A percentile compares a stretch with the other conserved stretches of the same genome.
phyloP scores from a whole-genome alignment of 129 eudicot genomes.

The Flaveria robusta region DNA sequence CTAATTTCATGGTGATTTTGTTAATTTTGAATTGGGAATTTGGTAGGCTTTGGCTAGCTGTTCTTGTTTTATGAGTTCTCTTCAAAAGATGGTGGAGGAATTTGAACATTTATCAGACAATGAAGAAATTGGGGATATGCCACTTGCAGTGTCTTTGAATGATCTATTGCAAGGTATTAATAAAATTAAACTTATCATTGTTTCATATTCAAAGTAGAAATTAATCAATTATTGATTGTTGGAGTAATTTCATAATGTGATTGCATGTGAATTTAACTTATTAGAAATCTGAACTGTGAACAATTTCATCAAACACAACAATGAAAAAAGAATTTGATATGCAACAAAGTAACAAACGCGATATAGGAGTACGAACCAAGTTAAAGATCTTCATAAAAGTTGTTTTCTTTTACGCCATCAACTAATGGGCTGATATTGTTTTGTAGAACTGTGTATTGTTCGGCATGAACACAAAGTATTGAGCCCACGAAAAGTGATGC shows the following conservation, averaged over 20 bases:
- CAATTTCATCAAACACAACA: background rate
- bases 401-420: background rate
- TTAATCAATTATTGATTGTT: too few species aligned
- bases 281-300: background rate
- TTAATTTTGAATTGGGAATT: conserved; percentile 22
- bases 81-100: conserved; percentile 53
- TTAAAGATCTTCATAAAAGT: background rate
- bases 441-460: conserved; percentile 59
- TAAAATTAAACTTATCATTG: background rate
- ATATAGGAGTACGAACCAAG: background rate
- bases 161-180: conserved; percentile 62
- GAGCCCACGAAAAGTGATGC: conserved; percentile 80
- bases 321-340: background rate
- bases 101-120: conserved; percentile 41
- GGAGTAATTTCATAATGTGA: background rate
- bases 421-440: conserved; percentile 13
- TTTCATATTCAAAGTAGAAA: background rate
- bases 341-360: background rate
- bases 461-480: conserved; percentile 49
- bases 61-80: conserved; percentile 53
- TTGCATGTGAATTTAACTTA: background rate
- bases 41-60: conserved; percentile 87
- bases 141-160: conserved; percentile 63
- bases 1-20: background rate
- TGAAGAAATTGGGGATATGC: conserved; percentile 56